Evolutionary conservation across 1,139 yeast species (phyloP), one percentile per base, ranked within the genome.

Genomic region (Kluyveromyces marxianus): DNA sequence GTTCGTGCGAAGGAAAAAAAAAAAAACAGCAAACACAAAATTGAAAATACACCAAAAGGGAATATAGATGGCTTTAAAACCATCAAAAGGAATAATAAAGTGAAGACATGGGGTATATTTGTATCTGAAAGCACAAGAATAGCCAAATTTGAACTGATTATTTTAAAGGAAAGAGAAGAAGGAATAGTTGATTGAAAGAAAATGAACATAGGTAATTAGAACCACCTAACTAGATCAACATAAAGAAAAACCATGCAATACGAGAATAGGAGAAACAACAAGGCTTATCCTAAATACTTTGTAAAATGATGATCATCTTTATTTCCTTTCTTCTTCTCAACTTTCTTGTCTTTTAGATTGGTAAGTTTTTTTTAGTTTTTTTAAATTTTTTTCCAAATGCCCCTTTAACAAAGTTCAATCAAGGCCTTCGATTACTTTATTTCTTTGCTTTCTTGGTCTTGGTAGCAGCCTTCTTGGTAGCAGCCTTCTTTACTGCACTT

Each of bases 401-500:
- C n/a, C n/a, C n/a, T n/a, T n/a, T n/a, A n/a, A n/a, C n/a, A n/a
- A n/a, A n/a, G n/a, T n/a, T n/a, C n/a, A n/a, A n/a, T n/a, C n/a
- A n/a, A n/a, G n/a, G n/a, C n/a, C n/a, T n/a, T n/a, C n/a, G n/a
- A n/a, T n/a, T 8, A 35, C 7, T 35, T 35, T 4, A 25, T 35
- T 29, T 10, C 10, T 27, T 26, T 10, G 39, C 24, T 30, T 25
- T 44, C 30, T 36, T 42, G 25, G 39, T 35, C 44, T 50, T 50
- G 14, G 42, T 33, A 4, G 40, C 35, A 35, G 44, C 31, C 30
- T 38, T 44, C 43, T 47, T 47, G 32, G 41, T 46, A 28, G 48
- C 44, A 37, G 37, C 25, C 41, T 47, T 49, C 32, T 46, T 48
- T 39, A 41, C 44, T 25, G 44, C 39, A 43, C 55, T 50, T 49